Evolutionary conservation across 495 filamentous ascomycete genomes (phyloP), one percentile per base, ranked within the genome.

Genomic region (Darksidea phi): DNA sequence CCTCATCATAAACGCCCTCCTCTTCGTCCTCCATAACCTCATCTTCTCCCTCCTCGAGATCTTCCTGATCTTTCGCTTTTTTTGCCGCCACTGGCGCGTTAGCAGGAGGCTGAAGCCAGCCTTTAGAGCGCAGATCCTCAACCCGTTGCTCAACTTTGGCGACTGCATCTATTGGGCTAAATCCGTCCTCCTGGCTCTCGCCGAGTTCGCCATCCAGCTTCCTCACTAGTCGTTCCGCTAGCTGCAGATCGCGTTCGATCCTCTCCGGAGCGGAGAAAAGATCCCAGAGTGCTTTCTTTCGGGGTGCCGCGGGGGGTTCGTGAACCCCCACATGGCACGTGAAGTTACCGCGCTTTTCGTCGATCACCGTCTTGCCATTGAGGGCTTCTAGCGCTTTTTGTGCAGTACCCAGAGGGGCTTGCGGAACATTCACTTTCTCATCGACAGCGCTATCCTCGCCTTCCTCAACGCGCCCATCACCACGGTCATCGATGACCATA

Each of bases 271-370:
- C 82, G 12, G 92, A 96, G 71, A 96, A 97, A 2, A 97, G 78
- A 74, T 97, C 92, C 92, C 92, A 97, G 1, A 99, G 77, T 0
- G 95, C 93, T 76, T 99, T 99, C 80, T 96, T 97, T 61, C 92
- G 83, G 1, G 90, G 88, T 59, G 89, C 84, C 17, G 81, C 80
- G 0, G 92, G 90, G 7, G 94, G 92, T 46, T 89, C 88, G 74
- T 99, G 94, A 32, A 99, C 86, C 52, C 94, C 94, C 38, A 97
- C 94, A 71, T 99, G 95, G 71, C 93, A 96, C 21, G 90, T 89
- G 72, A 99, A 99, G 71, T 97, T 91, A 23, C 93, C 95, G 36
- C 91, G 88, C 47, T 86, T 83, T 55, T 94, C 86, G 66, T 97
- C 94, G 68, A 95, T 87, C 58, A 99, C 95, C 0, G 89, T 94